A percentile compares a stretch with the other conserved stretches of the same genome.
Conservation (phyloP, 2,329 filamentous ascomycete genomes). For the Thermothelomyces thermophilus region DNA sequence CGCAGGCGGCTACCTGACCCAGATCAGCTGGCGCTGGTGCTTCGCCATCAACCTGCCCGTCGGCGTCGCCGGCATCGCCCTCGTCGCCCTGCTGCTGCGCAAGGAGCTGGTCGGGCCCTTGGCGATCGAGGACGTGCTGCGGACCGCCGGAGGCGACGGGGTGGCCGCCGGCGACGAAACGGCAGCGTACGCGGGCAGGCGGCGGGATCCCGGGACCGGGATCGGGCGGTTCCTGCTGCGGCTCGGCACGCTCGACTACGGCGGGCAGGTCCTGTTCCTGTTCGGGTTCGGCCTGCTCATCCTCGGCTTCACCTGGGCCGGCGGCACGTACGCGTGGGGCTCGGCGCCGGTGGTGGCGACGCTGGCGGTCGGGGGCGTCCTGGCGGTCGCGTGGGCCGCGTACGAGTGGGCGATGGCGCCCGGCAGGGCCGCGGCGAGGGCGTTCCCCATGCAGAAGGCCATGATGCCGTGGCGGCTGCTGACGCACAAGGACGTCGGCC, state of each 20-base stretch:
- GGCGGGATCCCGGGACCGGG: constrained; percentile 7
- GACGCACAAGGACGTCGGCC: constrained; percentile 47
- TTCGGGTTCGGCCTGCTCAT: constrained; percentile 48
- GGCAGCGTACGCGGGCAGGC: too few species aligned
- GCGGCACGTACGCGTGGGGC: constrained; percentile 46
- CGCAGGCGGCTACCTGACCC: constrained; percentile 51
- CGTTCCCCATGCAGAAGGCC: constrained; percentile 48
- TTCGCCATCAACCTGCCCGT: constrained; percentile 59
- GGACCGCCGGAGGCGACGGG: neutral
- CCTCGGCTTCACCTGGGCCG: constrained; percentile 50
- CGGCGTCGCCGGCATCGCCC: constrained; percentile 42
- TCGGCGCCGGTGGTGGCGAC: constrained; percentile 43
- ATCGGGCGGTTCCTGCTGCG: constrained; percentile 35
- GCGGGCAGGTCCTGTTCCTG: constrained; percentile 52
- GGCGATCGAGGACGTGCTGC: neutral
- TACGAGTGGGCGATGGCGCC: constrained; percentile 51
- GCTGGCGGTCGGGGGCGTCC: constrained; percentile 39
- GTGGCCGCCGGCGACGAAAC: neutral
- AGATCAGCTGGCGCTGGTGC: constrained; percentile 57
- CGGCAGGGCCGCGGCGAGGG: constrained; percentile 37
- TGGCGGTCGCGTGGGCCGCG: constrained; percentile 38
- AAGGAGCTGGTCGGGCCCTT: constrained; percentile 52
- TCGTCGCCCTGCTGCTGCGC: constrained; percentile 51
- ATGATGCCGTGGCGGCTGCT: constrained; percentile 61
- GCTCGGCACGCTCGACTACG: constrained; percentile 48